Evolutionary conservation across 352 stramenopile species (phyloP).

Genomic region (Pythium phragmiticola): DNA sequence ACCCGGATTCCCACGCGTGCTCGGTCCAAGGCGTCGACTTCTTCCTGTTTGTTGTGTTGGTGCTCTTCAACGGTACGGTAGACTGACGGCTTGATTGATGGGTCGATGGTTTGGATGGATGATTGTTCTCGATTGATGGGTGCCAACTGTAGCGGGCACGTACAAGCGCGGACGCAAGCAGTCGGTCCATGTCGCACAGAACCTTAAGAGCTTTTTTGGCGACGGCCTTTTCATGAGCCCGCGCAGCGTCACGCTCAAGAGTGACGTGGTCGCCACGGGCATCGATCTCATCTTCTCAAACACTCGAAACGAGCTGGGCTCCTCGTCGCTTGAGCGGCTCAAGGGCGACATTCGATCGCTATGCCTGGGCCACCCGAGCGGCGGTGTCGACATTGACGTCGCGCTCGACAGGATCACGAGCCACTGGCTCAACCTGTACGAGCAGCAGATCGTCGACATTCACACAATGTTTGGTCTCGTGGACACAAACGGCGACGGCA

Average conservation of each 20-base stretch:
- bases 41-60: conserved; percentile 71
- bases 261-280: conserved; percentile 62
- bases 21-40: conserved; percentile 76
- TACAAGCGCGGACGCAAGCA: conserved; percentile 74
- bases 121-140: neutral
- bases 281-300: conserved; percentile 78
- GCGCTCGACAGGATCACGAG: conserved; percentile 78
- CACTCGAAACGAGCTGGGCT: conserved; percentile 41
- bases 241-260: conserved; percentile 47
- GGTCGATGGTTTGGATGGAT: neutral
- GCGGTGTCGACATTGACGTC: conserved; percentile 58
- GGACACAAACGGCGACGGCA: conserved; percentile 70
- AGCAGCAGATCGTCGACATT: conserved; percentile 77
- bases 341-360: conserved; percentile 55
- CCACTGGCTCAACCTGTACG: conserved; percentile 76
- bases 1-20: conserved; percentile 74
- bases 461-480: conserved; percentile 68
- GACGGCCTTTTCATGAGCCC: conserved; percentile 65
- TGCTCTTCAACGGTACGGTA: conserved; percentile 71
- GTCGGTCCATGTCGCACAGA: conserved; percentile 61
- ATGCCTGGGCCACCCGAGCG: conserved; percentile 28
- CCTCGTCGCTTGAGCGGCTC: conserved; percentile 36
- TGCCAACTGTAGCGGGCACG: conserved; percentile 39
- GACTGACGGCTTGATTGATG: neutral
- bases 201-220: conserved; percentile 66